phyloP scores from a whole-genome alignment of 345 rosid genomes.

The Eucalyptus urophylla region DNA sequence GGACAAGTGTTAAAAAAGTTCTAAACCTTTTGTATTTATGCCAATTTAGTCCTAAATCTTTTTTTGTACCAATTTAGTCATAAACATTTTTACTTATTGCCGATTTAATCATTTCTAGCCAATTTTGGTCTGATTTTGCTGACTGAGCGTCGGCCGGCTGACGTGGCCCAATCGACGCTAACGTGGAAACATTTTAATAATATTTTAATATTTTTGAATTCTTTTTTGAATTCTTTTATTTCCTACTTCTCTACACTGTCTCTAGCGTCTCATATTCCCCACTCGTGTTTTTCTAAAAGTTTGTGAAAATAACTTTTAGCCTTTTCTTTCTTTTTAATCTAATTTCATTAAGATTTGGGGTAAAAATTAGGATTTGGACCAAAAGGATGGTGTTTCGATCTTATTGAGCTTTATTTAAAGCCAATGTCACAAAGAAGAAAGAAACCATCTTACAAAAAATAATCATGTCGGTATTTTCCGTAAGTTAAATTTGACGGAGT shows the following conservation, averaged over 20 bases:
- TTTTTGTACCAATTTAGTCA: too few species aligned
- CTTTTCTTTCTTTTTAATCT: neutral
- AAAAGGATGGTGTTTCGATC: neutral
- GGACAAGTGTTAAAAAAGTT: too few species aligned
- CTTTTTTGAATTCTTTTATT: too few species aligned
- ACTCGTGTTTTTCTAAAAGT: too few species aligned
- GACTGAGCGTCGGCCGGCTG: rapidly evolving
- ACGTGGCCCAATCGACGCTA: rapidly evolving
- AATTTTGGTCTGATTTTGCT: too few species aligned
- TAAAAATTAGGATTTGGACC: neutral
- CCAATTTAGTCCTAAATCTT: too few species aligned
- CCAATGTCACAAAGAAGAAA: neutral
- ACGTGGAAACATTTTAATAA: too few species aligned
- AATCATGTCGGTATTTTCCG: neutral
- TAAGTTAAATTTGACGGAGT: neutral
- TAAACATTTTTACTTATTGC: too few species aligned
- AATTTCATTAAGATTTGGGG: neutral
- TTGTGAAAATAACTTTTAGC: neutral
- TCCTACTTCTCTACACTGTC: too few species aligned
- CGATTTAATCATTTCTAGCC: too few species aligned
- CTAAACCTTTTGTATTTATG: too few species aligned
- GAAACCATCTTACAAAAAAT: neutral
- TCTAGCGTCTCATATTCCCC: neutral
- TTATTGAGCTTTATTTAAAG: neutral
- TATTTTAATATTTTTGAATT: too few species aligned